Conservation (phyloP, 179 eudicot genomes). For the Silene vulgaris region DNA sequence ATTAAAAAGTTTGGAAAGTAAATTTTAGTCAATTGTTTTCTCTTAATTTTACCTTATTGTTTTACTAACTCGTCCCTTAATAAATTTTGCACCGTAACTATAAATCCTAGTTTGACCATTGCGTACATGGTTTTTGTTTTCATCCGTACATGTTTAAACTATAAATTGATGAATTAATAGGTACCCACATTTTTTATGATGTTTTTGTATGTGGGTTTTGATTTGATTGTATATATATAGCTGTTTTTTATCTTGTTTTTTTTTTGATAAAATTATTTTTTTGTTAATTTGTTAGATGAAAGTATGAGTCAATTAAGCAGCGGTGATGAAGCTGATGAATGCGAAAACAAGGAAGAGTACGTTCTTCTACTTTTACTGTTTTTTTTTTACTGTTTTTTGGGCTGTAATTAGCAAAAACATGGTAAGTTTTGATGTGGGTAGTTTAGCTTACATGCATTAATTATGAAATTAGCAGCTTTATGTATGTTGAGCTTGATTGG, state of each 20-base stretch:
- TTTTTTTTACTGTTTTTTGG: not conserved
- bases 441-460: slow-evolving; percentile 20
- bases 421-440: not conserved
- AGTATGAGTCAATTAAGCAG: slow-evolving; percentile 14
- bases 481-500: not conserved
- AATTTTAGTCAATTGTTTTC: too few relatives aligned
- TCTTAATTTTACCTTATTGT: too few relatives aligned
- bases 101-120: too few relatives aligned
- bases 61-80: too few relatives aligned
- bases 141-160: not conserved
- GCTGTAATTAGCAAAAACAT: slow-evolving; percentile 12
- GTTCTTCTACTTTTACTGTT: not conserved
- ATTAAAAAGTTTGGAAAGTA: too few relatives aligned
- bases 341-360: slow-evolving; percentile 22
- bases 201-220: slow-evolving; percentile 15
- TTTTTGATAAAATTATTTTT: too few relatives aligned
- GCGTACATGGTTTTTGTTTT: too few relatives aligned
- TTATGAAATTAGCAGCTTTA: not conserved
- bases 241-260: not conserved
- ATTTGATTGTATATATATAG: slow-evolving; percentile 5
- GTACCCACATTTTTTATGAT: slow-evolving; percentile 11
- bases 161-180: not conserved
- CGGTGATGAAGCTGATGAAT: slow-evolving; percentile 1
- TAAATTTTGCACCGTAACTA: too few relatives aligned
- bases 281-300: not conserved